Conservation (phyloP, 2,329 filamentous ascomycete genomes). For the Sporothrix protearum region DNA sequence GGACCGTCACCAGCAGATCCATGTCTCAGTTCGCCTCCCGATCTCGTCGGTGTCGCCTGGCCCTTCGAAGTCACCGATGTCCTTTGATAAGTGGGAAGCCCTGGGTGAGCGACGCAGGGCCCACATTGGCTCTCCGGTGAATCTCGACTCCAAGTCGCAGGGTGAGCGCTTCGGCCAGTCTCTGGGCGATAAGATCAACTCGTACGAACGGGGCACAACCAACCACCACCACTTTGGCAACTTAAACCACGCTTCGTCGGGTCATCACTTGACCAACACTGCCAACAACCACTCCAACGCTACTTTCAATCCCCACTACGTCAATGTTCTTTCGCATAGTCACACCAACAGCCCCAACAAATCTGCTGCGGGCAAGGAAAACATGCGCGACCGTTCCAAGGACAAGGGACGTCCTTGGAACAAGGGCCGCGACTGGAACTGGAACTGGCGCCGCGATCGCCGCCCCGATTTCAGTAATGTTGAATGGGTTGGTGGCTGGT, state of each 20-base stretch:
- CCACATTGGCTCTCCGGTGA: conserved; percentile 50
- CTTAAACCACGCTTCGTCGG: neutral
- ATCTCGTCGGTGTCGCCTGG: conserved; percentile 31
- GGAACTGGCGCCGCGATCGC: conserved; percentile 59
- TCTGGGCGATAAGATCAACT: conserved; percentile 46
- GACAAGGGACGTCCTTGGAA: conserved; percentile 54
- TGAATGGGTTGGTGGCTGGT: conserved; percentile 95
- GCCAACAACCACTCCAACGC: conserved; percentile 8
- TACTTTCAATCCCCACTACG: conserved; percentile 16
- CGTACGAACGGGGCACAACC: conserved; percentile 48
- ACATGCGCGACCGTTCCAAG: conserved; percentile 35
- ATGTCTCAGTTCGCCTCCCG: conserved; percentile 60
- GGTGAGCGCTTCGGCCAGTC: conserved; percentile 42
- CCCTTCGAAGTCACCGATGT: conserved; percentile 48
- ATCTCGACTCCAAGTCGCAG: conserved; percentile 45
- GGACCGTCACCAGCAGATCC: conserved; percentile 33
- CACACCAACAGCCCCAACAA: conserved; percentile 13
- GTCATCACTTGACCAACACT: neutral
- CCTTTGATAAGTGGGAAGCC: conserved; percentile 81
- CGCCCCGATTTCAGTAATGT: conserved; percentile 69
- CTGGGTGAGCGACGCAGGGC: conserved; percentile 80
- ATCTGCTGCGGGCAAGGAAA: conserved; percentile 38
- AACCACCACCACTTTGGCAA: conserved; percentile 44
- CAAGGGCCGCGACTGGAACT: conserved; percentile 58
- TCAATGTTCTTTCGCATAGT: conserved; percentile 17